Conservation (phyloP, 139 green algal species). For the Mychonastes homosphaera region DNA sequence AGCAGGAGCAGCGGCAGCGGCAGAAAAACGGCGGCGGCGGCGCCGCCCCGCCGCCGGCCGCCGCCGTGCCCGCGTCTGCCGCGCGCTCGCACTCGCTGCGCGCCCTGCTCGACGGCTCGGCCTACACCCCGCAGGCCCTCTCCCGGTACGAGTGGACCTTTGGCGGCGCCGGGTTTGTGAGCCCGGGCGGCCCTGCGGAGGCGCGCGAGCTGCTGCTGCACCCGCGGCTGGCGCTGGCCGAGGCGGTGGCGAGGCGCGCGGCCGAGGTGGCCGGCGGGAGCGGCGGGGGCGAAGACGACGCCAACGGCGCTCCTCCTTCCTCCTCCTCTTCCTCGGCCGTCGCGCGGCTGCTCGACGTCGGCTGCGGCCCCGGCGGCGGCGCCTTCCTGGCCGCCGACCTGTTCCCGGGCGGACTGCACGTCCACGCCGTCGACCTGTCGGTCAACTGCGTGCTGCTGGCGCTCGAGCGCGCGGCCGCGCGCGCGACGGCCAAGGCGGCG, state of each 20-base stretch:
- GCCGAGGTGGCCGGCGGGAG: conserved; percentile 31
- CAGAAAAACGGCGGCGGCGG: not conserved
- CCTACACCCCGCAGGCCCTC: conserved; percentile 56
- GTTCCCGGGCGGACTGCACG: conserved; percentile 49
- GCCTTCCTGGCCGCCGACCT: conserved; percentile 53
- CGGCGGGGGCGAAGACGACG: too few species aligned
- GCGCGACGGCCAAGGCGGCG: not conserved
- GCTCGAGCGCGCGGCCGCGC: conserved; percentile 37
- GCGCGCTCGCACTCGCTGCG: conserved; percentile 15
- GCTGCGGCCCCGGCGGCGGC: conserved; percentile 60
- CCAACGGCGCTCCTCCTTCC: not conserved
- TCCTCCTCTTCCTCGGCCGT: not conserved
- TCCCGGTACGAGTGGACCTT: conserved; percentile 68
- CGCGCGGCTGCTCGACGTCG: conserved; percentile 57
- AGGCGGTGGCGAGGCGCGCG: conserved; percentile 17
- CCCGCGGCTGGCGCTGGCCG: conserved; percentile 47
- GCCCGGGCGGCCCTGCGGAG: conserved; percentile 48
- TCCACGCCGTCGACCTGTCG: conserved; percentile 73
- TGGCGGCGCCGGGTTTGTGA: conserved; percentile 65
- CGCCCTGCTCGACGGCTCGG: conserved; percentile 56
- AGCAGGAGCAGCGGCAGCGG: not conserved
- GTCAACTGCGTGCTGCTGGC: conserved; percentile 70
- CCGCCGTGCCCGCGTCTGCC: not conserved
- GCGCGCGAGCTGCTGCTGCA: conserved; percentile 42
- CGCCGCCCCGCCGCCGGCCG: not conserved